Evolutionary conservation across 2,329 filamentous ascomycete species (phyloP), one percentile per base, ranked within the genome.

Genomic region (Juglanconis juglandina): DNA sequence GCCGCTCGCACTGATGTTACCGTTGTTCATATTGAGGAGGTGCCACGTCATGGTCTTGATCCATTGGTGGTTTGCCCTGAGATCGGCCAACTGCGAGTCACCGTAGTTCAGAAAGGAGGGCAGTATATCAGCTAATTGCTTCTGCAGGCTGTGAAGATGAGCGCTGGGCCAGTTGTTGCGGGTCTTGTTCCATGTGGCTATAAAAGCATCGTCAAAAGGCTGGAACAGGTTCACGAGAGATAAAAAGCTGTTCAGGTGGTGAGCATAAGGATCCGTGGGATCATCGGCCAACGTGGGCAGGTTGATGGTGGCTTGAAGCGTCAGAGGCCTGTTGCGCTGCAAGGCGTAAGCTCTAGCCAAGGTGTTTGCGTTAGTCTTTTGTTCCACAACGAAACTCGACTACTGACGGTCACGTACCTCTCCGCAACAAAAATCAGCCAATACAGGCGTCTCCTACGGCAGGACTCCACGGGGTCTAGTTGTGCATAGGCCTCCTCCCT

Each of bases 391-490:
- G 41, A 47, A 52, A 42, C 47, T 32, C 32, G 42, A 24, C 5
- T 48, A 14, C 42, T 24, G n/a, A 42, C 14, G 44, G 8, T 34
- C n/a, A 63, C 74, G 68, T 73, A 87, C 86, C 88, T 84, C 75
- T 92, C 89, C 8, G 86, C 86, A 1, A 89, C 80, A 68, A 89
- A 88, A 8, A 92, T 76, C 9, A 92, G 78, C 89, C 89, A 92
- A 69, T 87, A 92, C 0, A 92, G 76, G 37, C 88, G 82, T 59
- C 89, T 79, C 66, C 83, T 81, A 63, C 87, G 81, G 30, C 86
- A 82, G 1, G 83, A 81, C 60, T 91, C 88, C 17, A 83, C 72
- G 4, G 76, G 73, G 64, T 85, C 83, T 66, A 83, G 82, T 57
- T 83, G 79, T 48, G 80, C 66, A 69, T 91, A 92, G 8, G 81